Evolutionary conservation across 2,329 filamentous ascomycete genomes (phyloP), one percentile per base, ranked within the genome.

Genomic region (Fusarium lateritium): DNA sequence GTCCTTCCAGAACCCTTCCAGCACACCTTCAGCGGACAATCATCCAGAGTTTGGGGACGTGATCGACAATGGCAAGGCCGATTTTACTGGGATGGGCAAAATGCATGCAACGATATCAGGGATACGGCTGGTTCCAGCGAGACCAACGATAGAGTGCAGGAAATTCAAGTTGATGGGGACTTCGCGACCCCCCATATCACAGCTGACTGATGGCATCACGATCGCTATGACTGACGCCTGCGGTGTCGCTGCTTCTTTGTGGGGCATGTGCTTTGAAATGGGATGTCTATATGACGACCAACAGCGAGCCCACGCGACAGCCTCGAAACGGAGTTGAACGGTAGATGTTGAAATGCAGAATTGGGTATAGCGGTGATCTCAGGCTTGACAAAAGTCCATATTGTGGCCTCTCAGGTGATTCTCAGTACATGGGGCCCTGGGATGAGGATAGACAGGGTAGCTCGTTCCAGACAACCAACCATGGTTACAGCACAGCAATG

Each of bases 311-410:
- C 14, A 36, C 31, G 28, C 21, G 15, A n/a, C 31, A 49, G 34
- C 10, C 10, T 31, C 28, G 34, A 36, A 14, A 15, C 17, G 34
- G 34, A 33, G 44, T 44, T 44, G 17, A 42, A 28, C 9, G 10
- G 44, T 31, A 31, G 28, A 33, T 13, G n/a, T 31, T 31, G 24
- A 39, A 19, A 13, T n/a, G 28, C 43, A 26, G 39, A 47, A 66
- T 56, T 22, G 15, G 63, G 62, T 36, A 50, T 66, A 56, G 63
- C 33, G 43, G 28, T 46, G 6, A 43, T 34, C 14, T 46, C 21
- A 36, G 13, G 34, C 26, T 50, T 31, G 50, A 66, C 63, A 66
- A 66, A 66, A 66, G 63, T 66, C 44, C 63, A 34, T 46, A 22
- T 36, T 66, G 44, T 43, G 43, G 54, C 33, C 34, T 46, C 40